phyloP scores from a whole-genome alignment of 192 early-diverging fungal species.

The Umbelopsis vinacea region DNA sequence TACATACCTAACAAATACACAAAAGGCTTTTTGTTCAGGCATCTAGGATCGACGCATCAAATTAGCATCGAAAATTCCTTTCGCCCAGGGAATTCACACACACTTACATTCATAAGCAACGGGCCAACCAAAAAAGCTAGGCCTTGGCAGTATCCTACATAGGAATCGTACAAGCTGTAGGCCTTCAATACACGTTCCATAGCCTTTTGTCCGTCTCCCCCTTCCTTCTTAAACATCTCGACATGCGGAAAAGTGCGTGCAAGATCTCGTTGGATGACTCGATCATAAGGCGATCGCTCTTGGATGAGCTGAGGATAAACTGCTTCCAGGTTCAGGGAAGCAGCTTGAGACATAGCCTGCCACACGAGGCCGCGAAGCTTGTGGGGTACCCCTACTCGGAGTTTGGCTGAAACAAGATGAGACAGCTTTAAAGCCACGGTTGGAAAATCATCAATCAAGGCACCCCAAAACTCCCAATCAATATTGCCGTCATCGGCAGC shows the following conservation, averaged over 20 bases:
- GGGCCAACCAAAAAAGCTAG: conserved; percentile 94
- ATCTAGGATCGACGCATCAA: conserved; percentile 56
- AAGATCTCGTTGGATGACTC: conserved; percentile 91
- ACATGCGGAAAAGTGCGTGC: conserved; percentile 91
- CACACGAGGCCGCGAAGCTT: conserved; percentile 86
- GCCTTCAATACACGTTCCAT: conserved; percentile 91
- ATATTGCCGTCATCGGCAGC: conserved; percentile 28
- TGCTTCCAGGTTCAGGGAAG: conserved; percentile 77
- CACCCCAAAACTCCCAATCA: conserved; percentile 83
- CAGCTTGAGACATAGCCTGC: conserved; percentile 88
- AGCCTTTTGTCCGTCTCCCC: conserved; percentile 84
- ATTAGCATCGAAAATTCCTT: too few relatives aligned
- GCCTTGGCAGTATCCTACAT: conserved; percentile 98
- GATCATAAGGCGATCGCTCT: conserved; percentile 81
- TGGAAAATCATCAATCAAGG: conserved; percentile 75
- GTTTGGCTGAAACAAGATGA: conserved; percentile 65
- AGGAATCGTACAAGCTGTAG: conserved; percentile 91
- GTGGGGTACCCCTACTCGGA: conserved; percentile 81
- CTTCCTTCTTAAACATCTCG: conserved; percentile 82
- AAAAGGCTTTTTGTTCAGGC: conserved; percentile 93
- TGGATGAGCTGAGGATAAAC: conserved; percentile 80
- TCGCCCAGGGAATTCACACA: too few relatives aligned
- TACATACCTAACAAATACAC: conserved; percentile 79
- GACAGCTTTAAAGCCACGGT: conserved; percentile 68
- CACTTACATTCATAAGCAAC: conserved; percentile 83